Evolutionary conservation across 305 asterid species (phyloP), one percentile per base, ranked within the genome.

Genomic region (Solanum chacoense): DNA sequence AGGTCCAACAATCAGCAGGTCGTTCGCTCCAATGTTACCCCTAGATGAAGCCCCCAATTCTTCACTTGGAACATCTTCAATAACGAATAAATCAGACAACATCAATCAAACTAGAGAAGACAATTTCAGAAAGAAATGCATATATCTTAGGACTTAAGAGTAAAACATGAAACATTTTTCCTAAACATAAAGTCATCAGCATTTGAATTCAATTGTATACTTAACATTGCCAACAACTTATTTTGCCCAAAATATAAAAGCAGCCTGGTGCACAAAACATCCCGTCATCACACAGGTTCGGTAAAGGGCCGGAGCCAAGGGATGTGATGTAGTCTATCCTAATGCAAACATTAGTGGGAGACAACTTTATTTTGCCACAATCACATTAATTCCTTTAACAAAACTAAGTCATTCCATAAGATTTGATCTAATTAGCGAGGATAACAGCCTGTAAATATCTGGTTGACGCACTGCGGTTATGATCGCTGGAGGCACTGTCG

Each of bases 1-100:
- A 4, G 99, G 98, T 87, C 99, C 99, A 89, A 97, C 96, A 72
- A 97, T 96, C 94, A 97, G 91, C 94, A 97, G 92, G 89, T 97
- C 99, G 87, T 88, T 90, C 87, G 94, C 95, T 91, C 98, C 99
- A 87, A 95, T 89, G 24, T 80, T 79, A 75, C 90, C 88, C 50
- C 92, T 85, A 74, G 97, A 92, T 14, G 94, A 91, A 92, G 90
- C 92, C 89, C 92, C 92, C 90, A 90, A 37, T 78, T 92, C 93
- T 34, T 92, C 92, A 89, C 89, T 89, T 20, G 92, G 91, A 34
- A 84, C 93, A 92, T 92, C 97, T 95, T 90, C 91, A 90, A 85
- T 28, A 92, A 87, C 89, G 55, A 87, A 90, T 63, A 74, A 74
- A 11, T 29, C 86, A 83, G 72, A 45, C 40, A 4, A 45, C 37